Conservation (phyloP, 805 yeast genomes). For the Candida jianshihensis region DNA sequence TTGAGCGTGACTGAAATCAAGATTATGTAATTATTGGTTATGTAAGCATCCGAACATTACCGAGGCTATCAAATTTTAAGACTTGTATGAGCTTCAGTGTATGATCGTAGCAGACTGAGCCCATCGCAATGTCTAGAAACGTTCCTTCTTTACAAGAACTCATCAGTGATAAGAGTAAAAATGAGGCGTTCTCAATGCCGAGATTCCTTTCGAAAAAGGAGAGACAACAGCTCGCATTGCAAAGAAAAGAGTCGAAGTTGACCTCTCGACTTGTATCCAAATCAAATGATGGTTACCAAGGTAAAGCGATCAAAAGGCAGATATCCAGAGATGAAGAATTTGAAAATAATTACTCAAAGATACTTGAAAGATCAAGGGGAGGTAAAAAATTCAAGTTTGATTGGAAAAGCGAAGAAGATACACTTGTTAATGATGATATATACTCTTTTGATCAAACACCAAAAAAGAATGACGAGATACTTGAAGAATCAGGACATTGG, state of each 20-base stretch:
- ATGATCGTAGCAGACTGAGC: no score
- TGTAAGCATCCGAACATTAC: no score
- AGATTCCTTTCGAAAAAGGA: slow-evolving; percentile 41
- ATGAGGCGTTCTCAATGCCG: slow-evolving; percentile 23
- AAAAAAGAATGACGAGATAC: slow-evolving; percentile 4
- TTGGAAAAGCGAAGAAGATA: slow-evolving; percentile 69
- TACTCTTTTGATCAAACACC: slow-evolving; percentile 11
- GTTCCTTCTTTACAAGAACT: slow-evolving; percentile 34
- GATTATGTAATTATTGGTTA: no score
- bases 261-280: slow-evolving; percentile 1
- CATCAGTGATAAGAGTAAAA: slow-evolving; percentile 20
- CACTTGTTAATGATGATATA: slow-evolving; percentile 36
- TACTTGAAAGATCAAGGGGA: slow-evolving; percentile 1
- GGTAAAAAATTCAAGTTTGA: slow-evolving; percentile 50
- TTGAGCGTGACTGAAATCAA: no score
- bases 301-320: slow-evolving; percentile 1
- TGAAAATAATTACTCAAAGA: slow-evolving; percentile 1
- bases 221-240: slow-evolving; percentile 29
- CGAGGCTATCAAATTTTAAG: no score
- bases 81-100: no score
- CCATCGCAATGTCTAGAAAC: slow-evolving; percentile 9
- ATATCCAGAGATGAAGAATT: slow-evolving; percentile 3
- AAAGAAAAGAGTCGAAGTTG: slow-evolving; percentile 13
- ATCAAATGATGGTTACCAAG: no score
- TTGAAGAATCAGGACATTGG: slow-evolving; percentile 44